These are phyloP conservation scores for Vinca minor DNA, from an alignment of 257 asterid species.

Conservation along the genomic window DNA sequence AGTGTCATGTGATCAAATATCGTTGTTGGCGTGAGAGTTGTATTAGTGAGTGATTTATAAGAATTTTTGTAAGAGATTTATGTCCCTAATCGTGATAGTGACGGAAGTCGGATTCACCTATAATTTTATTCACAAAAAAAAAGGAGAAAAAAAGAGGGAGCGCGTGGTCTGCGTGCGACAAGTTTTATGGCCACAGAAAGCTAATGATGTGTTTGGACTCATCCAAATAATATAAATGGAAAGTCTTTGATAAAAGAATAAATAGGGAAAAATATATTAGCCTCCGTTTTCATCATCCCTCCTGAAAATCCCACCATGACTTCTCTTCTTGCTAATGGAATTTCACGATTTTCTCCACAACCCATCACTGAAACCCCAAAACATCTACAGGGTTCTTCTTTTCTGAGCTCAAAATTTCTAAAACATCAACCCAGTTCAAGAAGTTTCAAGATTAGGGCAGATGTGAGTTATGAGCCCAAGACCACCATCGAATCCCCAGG, in stretches of 20 bases:
- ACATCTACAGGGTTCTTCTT: constrained; percentile 22
- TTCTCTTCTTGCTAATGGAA: constrained; percentile 62
- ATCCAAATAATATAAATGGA: not conserved
- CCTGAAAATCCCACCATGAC: constrained; percentile 38
- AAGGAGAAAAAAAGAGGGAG: no score
- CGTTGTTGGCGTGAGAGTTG: no score
- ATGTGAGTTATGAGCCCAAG: constrained; percentile 49
- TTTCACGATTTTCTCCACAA: constrained; percentile 43
- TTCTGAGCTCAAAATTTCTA: constrained; percentile 20
- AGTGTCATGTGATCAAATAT: no score
- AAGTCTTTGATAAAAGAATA: not conserved
- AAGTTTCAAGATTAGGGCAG: constrained; percentile 56
- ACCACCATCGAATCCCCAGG: constrained; percentile 56
- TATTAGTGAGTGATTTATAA: no score
- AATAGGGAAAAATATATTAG: no score
- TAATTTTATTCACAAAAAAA: no score
- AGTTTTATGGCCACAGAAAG: constrained; percentile 23
- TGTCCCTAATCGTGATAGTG: no score
- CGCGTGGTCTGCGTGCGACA: constrained; percentile 49
- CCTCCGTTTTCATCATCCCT: no score
- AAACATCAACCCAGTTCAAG: constrained; percentile 24
- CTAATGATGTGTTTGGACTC: not conserved
- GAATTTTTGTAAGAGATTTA: no score
- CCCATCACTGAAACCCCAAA: constrained; percentile 29
- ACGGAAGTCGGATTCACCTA: no score